phyloP scores from a whole-genome alignment of 139 green algal species.

The Chlorella ohadii region DNA sequence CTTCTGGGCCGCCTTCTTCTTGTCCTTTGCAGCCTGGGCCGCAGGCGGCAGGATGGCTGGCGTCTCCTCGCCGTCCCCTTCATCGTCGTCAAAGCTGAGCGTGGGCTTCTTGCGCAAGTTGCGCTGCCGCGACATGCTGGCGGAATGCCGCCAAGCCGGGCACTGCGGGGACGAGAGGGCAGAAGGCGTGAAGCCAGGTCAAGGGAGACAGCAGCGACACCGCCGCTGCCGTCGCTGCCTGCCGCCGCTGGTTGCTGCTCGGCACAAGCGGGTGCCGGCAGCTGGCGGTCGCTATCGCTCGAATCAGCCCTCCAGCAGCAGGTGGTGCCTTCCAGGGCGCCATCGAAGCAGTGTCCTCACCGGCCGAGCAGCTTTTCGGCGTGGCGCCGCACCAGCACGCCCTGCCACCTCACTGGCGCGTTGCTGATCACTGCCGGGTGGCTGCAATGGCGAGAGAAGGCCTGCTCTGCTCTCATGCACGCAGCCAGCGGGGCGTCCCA shows the following conservation, averaged over 20 bases:
- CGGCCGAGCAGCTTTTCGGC: no score
- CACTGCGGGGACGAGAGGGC: neutral
- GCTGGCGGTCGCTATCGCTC: no score
- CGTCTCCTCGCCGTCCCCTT: neutral
- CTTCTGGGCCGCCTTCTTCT: conserved; percentile 23
- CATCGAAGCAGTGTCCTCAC: no score
- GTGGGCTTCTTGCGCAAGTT: conserved; percentile 25
- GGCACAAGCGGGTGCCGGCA: neutral
- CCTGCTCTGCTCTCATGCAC: no score
- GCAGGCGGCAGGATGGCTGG: conserved; percentile 29
- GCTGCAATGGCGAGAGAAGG: no score
- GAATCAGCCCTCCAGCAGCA: no score
- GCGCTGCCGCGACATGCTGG: conserved; percentile 29
- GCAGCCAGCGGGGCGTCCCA: no score
- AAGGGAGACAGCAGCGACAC: neutral
- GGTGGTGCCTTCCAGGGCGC: no score
- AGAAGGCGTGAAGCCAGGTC: neutral
- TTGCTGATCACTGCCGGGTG: no score
- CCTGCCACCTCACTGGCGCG: no score
- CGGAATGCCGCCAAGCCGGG: neutral
- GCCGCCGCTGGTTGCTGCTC: neutral
- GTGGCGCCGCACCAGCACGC: no score
- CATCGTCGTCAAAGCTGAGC: conserved; percentile 35
- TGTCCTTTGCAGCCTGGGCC: conserved; percentile 5
- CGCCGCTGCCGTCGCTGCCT: neutral